Evolutionary conservation across 345 rosid genomes (phyloP), one percentile per base, ranked within the genome.

Genomic region (Arabis alpina): DNA sequence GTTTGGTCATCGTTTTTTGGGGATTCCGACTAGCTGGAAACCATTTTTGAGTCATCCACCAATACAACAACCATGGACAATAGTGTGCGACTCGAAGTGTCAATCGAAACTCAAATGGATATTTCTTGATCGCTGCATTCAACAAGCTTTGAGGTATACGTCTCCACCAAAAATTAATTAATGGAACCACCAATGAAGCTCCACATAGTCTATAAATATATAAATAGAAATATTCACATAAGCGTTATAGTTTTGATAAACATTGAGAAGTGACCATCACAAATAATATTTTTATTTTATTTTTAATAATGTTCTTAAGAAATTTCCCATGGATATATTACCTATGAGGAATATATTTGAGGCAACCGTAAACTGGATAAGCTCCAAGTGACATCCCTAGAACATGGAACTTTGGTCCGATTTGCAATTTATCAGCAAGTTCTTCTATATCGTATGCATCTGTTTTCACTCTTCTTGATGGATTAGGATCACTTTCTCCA

Each of bases 11-110:
- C 64, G 66, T 73, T 43, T 85, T 80, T 44, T 88, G 81, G 11
- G 86, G 63, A 78, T 76, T 39, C 0, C 82, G 48, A 66, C 81
- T 81, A 41, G 75, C 74, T 2, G 97, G 69, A 70, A 92, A 88
- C 95, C 86, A 84, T 79, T 93, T 90, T 67, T 90, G 96, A 55
- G 89, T 72, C 93, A 88, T 82, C 98, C 97, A 93, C 93, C 95
- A 87, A 84, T 87, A 56, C 41, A 90, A 68, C 48, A 93, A 66
- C 93, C 93, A 90, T 16, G 96, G 98, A 24, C 73, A 55, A 24
- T 81, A 77, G 75, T 84, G 85, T 37, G 93, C 97, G 8, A 93
- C 67, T 16, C 80, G 41, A 69, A 90, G 78, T 53, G 86, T 66
- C 89, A 84, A 54, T 36, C 60, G 85, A 56, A 84, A 81, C 0